Evolutionary conservation across 208 protist species (phyloP).

Genomic region (Leishmania guyanensis): DNA sequence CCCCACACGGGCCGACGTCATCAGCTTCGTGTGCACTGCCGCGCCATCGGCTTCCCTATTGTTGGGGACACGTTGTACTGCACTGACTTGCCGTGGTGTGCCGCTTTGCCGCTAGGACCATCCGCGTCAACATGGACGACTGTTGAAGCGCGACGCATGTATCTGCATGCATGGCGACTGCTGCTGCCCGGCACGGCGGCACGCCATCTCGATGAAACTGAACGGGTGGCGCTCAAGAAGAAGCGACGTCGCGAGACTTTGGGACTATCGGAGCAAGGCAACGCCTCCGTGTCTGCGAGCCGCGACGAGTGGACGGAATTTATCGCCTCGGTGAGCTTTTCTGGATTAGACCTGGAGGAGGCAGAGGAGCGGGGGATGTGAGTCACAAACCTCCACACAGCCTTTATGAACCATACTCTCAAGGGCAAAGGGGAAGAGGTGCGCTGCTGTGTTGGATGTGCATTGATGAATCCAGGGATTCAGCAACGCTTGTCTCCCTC

Average conservation of each 20-base stretch:
- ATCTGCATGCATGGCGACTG: slow-evolving; percentile 77
- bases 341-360: slow-evolving; percentile 3
- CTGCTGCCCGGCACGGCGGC: slow-evolving; percentile 42
- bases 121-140: not conserved
- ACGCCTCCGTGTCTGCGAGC: slow-evolving; percentile 5
- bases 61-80: slow-evolving; percentile 81
- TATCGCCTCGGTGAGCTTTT: slow-evolving; percentile 20
- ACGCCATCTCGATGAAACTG: slow-evolving; percentile 19
- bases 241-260: slow-evolving; percentile 57
- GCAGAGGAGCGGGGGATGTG: not conserved
- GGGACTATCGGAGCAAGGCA: slow-evolving; percentile 29
- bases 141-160: slow-evolving; percentile 60
- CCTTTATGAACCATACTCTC: not conserved
- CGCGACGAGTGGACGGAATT: slow-evolving; percentile 51
- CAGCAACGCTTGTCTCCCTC: not conserved
- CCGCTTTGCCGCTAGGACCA: not conserved
- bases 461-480: not conserved
- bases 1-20: slow-evolving; percentile 84
- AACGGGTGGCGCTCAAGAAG: slow-evolving; percentile 58
- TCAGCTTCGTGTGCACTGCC: slow-evolving; percentile 89
- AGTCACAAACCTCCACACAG: not conserved
- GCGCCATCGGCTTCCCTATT: slow-evolving; percentile 81
- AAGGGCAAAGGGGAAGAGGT: not conserved
- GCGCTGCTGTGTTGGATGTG: not conserved
- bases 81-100: slow-evolving; percentile 16